Percentiles rank a stretch among this genome's conserved stretches.
Conservation (phyloP, 768 basidiomycete genomes). For the Pilatotrama ljubarskyi region DNA sequence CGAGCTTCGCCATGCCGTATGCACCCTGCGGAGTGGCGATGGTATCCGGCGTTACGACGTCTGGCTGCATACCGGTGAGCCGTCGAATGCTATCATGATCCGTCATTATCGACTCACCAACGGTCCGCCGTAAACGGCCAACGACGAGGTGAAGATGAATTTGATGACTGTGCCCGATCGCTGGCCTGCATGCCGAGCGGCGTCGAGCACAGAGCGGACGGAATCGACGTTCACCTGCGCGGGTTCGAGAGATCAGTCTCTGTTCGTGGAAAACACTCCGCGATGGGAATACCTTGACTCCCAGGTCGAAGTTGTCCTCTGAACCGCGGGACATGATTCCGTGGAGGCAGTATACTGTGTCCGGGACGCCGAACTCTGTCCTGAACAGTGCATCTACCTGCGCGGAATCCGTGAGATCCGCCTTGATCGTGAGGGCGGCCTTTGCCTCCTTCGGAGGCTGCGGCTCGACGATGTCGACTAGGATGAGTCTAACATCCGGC, state of each 20-base stretch:
- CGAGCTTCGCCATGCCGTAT: conserved; percentile 58
- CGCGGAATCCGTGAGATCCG: conserved; percentile 41
- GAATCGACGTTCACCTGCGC: conserved; percentile 57
- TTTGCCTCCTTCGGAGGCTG: conserved; percentile 33
- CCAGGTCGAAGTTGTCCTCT: conserved; percentile 60
- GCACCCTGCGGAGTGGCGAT: conserved; percentile 56
- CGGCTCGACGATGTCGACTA: conserved; percentile 50
- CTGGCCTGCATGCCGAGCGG: conserved; percentile 34
- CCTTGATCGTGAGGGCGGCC: conserved; percentile 38
- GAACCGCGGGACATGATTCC: conserved; percentile 66
- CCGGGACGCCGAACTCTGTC: conserved; percentile 41
- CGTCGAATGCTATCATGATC: not conserved
- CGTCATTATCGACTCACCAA: conserved; percentile 31
- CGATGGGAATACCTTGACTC: conserved; percentile 41
- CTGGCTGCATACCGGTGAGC: conserved; percentile 32
- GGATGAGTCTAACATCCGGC: conserved; percentile 47
- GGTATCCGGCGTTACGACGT: conserved; percentile 47
- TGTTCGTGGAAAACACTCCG: too few relatives aligned
- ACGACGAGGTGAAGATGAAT: conserved; percentile 59
- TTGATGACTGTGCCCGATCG: conserved; percentile 36
- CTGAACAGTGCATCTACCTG: conserved; percentile 41
- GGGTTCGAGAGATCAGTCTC: not conserved
- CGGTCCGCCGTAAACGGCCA: conserved; percentile 62
- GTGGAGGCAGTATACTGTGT: conserved; percentile 49
- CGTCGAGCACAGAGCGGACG: conserved; percentile 45